Evolutionary conservation across 2,329 filamentous ascomycete species (phyloP), one percentile per base, ranked within the genome.

Genomic region (Colletotrichum scovillei): DNA sequence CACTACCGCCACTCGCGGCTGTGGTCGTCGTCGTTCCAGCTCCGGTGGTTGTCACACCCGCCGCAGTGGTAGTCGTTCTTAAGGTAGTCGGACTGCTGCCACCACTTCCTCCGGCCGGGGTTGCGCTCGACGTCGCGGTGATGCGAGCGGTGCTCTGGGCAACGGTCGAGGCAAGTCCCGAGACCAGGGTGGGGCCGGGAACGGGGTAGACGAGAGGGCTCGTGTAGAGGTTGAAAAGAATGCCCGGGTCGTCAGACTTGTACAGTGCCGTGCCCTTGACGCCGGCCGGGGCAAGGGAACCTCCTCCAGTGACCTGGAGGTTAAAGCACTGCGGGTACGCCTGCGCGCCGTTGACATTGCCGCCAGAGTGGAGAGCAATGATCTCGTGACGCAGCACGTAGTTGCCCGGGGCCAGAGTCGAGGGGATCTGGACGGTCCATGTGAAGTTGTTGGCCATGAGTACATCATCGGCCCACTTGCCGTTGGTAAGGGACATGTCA

Each of bases 331-430:
- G 85, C 8, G 87, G 86, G 78, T 89, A 89, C 63, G 83, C 81
- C 78, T 89, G 87, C 2, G 87, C 87, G 68, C 84, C 84, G n/a
- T 81, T 79, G 68, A 59, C 66, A 42, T 79, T 76, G 2, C 81
- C 83, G 22, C 82, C 87, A n/a, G 82, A 83, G 83, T 90, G 88
- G 11, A 90, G 85, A 16, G 85, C 88, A 65, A 90, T 86, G 77
- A 89, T 87, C 81, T 90, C 88, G 78, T 88, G 86, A 68, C 88
- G 86, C 52, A 89, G 82, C 65, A 90, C 86, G 75, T 90, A 90
- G 77, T 88, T 85, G 35, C 88, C 88, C 0, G 87, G 78, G 26
- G 83, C 84, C 57, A 90, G 80, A 72, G 81, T 81, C 19, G 77
- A 67, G 19, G 88, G 88, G 64, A 90, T 85, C 72, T 82, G 84